A percentile compares a stretch with the other conserved stretches of the same genome.
Evolutionary conservation across 345 rosid species (phyloP).

Genomic region (Isatis tinctoria): DNA sequence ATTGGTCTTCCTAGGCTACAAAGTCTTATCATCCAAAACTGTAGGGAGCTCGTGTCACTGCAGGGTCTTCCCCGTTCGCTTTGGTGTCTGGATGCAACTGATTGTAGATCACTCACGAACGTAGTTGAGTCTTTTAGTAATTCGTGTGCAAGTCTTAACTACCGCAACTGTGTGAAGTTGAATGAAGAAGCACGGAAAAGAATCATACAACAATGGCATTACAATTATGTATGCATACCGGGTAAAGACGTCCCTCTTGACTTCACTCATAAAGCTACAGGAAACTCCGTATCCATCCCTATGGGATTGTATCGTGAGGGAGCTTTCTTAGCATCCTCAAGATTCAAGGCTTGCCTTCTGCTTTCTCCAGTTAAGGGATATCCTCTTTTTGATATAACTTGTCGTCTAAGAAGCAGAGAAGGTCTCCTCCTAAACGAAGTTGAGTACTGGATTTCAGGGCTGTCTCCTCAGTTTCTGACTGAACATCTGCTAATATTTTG

Average conservation of each 20-base stretch:
- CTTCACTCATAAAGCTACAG: not conserved
- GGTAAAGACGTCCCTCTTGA: not conserved
- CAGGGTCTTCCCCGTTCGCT: not conserved
- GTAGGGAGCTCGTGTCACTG: not conserved
- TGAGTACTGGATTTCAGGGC: not conserved
- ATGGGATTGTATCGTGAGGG: not conserved
- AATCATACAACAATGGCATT: not conserved
- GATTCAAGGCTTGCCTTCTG: not conserved
- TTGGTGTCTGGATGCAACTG: not conserved
- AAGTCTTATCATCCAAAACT: not conserved
- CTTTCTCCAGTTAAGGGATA: not conserved
- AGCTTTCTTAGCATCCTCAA: not conserved
- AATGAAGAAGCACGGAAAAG: not conserved
- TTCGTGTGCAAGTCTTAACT: not conserved
- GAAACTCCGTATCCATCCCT: not conserved
- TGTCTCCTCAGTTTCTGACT: not conserved
- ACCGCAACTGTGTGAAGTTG: not conserved
- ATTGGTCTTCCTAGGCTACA: not conserved
- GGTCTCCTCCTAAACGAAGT: not conserved
- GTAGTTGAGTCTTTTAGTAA: not conserved
- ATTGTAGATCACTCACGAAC: not conserved
- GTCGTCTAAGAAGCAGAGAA: not conserved
- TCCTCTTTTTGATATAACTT: not conserved
- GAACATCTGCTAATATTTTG: not conserved
- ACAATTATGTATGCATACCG: not conserved